Percentiles rank a stretch among this genome's conserved stretches.
Evolutionary conservation across 192 early-diverging fungal species (phyloP).

Genomic region (Haplosporangium gracile): DNA sequence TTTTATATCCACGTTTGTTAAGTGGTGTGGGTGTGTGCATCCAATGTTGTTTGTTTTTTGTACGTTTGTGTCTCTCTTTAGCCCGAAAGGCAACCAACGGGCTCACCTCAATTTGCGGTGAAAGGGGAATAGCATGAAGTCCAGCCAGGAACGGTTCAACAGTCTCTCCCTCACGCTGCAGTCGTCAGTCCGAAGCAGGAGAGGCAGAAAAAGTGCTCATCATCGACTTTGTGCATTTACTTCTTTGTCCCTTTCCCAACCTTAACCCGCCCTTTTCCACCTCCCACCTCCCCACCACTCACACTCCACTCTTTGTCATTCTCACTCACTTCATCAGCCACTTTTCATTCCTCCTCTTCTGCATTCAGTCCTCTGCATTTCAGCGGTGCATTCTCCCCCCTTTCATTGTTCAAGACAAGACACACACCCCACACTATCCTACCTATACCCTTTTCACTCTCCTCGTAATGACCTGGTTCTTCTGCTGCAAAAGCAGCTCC

Average conservation of each 20-base stretch:
- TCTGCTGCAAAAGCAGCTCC: background rate
- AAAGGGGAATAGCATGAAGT: too few species aligned
- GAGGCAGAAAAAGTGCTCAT: background rate
- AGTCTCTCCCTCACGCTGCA: background rate
- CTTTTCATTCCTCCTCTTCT: background rate
- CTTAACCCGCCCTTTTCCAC: background rate
- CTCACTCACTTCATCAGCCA: background rate
- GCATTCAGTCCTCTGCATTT: background rate
- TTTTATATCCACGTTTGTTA: background rate
- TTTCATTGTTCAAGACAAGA: background rate
- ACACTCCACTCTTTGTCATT: background rate
- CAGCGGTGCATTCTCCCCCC: background rate
- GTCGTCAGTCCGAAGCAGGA: background rate
- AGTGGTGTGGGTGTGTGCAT: too few species aligned
- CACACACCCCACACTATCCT: background rate
- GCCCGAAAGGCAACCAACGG: too few species aligned
- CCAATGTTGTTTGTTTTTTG: too few species aligned
- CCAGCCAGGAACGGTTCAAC: background rate
- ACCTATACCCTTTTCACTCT: background rate
- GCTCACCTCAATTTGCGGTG: too few species aligned
- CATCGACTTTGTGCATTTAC: background rate
- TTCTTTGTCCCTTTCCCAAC: background rate
- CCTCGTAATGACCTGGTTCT: background rate
- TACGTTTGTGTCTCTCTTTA: too few species aligned
- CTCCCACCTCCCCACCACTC: background rate